Evolutionary conservation across 2,329 filamentous ascomycete species (phyloP), one percentile per base, ranked within the genome.

Genomic region (Cercospora berteroae): DNA sequence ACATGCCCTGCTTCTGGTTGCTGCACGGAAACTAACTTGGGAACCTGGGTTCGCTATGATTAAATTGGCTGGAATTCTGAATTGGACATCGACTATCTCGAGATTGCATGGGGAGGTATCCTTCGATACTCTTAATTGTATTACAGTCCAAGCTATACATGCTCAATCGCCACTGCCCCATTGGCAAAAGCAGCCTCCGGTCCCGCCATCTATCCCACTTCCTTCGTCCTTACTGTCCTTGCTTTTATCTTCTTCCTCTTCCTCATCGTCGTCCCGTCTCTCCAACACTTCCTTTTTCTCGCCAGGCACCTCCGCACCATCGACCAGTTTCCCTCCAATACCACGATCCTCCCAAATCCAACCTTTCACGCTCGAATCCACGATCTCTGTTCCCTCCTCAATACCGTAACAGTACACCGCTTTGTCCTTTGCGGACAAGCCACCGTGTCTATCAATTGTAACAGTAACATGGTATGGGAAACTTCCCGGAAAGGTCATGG

Each of bases 401-500:
- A 89, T 76, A 1, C 80, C 81, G 72, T 88, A 89, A 79, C 87
- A 89, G 73, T 88, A 89, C 0, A 87, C 79, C 68, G 85, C 83
- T 76, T 89, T 89, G 69, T 83, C 77, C 27, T 78, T 78, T 0
- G 81, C 77, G 9, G 81, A 77, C 8, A n/a, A 16, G 1, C 87
- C 87, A 10, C 87, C 87, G 71, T 89, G 86, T 2, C 88, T 81
- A 72, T 89, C 88, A 2, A 89, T 67, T 0, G 84, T 85, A 48
- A 90, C 81, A 0, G 84, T 88, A 1, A 88, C 81, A 0, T 86
- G 85, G 71, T 88, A 89, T 0, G 87, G 87, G 69, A 89, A 88
- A 1, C 84, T 85, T 2, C 86, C 85, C 1, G 86, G 85, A 1
- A 82, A 80, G 13, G 77, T 78, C 73, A 85, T 84, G 65, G 83